Conservation (phyloP, 2,329 filamentous ascomycete species). For the Ophiostoma tasmaniense region DNA sequence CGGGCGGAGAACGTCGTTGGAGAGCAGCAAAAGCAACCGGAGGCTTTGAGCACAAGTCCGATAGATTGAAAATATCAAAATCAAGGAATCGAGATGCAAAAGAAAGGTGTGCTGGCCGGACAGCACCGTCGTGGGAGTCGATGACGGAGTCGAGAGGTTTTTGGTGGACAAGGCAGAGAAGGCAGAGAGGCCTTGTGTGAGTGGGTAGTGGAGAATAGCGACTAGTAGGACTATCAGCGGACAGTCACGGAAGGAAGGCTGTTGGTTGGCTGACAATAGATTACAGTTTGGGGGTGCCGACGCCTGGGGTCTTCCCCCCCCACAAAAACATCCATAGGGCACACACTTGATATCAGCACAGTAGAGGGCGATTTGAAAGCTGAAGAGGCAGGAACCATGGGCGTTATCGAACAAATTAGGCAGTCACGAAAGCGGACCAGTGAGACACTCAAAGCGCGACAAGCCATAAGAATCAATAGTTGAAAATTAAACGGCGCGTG, state of each 20-base stretch:
- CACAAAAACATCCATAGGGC: neutral
- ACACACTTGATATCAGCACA: neutral
- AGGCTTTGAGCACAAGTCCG: neutral
- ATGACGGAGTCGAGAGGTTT: slow-evolving; percentile 1
- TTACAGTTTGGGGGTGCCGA: neutral
- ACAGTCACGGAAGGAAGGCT: slow-evolving; percentile 3
- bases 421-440: neutral
- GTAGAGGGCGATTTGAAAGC: neutral
- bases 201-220: neutral
- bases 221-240: neutral
- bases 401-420: neutral
- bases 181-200: neutral
- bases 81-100: neutral
- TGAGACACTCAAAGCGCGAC: neutral
- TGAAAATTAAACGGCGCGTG: neutral
- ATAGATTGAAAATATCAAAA: neutral
- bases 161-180: neutral
- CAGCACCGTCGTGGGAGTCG: slow-evolving; percentile 4
- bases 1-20: neutral
- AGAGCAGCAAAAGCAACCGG: neutral
- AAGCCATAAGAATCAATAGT: neutral
- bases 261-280: slow-evolving; percentile 10
- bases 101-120: neutral
- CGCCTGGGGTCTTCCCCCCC: neutral
- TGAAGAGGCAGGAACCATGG: neutral